These are phyloP conservation scores for Globisporangium nagaii DNA, from an alignment of 352 stramenopile species.

Conservation along the genomic window DNA sequence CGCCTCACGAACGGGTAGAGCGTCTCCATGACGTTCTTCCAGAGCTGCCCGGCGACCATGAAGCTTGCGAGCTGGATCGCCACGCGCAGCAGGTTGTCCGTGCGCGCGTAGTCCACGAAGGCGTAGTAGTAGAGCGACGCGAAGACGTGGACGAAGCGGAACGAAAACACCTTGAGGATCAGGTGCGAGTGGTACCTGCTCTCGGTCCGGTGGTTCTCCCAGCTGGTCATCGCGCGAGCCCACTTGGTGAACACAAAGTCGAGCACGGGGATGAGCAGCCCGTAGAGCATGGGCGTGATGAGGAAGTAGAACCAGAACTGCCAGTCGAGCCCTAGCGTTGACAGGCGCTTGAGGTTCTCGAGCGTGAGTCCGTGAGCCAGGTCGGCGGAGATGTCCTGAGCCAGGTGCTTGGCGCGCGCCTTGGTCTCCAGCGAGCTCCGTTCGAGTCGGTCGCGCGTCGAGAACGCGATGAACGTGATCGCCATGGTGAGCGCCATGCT, in stretches of 20 bases:
- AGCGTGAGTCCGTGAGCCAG: conserved; percentile 49
- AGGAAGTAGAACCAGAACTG: conserved; percentile 86
- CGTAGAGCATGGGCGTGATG: conserved; percentile 83
- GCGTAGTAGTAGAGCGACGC: conserved; percentile 96
- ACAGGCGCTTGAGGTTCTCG: conserved; percentile 42
- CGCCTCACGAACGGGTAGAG: conserved; percentile 71
- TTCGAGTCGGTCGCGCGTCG: conserved; percentile 73
- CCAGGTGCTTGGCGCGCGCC: conserved; percentile 29
- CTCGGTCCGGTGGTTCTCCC: conserved; percentile 90
- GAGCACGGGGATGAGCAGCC: conserved; percentile 76
- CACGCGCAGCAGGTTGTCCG: conserved; percentile 82
- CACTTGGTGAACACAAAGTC: conserved; percentile 81
- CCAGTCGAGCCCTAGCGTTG: conserved; percentile 58
- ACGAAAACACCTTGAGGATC: conserved; percentile 98
- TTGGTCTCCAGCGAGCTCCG: conserved; percentile 40
- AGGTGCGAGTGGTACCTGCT: conserved; percentile 85
- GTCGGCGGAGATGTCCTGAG: conserved; percentile 37
- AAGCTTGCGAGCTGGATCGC: conserved; percentile 91
- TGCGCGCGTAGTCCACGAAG: conserved; percentile 43
- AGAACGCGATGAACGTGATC: conserved; percentile 66
- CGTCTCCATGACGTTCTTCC: conserved; percentile 91
- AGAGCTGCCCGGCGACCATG: conserved; percentile 92
- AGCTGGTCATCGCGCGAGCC: conserved; percentile 90
- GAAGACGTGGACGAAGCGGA: conserved; percentile 97
- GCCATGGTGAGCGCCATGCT: conserved; percentile 55